phyloP scores from a whole-genome alignment of 2,329 filamentous ascomycete genomes.

The Alternaria metachromatica region DNA sequence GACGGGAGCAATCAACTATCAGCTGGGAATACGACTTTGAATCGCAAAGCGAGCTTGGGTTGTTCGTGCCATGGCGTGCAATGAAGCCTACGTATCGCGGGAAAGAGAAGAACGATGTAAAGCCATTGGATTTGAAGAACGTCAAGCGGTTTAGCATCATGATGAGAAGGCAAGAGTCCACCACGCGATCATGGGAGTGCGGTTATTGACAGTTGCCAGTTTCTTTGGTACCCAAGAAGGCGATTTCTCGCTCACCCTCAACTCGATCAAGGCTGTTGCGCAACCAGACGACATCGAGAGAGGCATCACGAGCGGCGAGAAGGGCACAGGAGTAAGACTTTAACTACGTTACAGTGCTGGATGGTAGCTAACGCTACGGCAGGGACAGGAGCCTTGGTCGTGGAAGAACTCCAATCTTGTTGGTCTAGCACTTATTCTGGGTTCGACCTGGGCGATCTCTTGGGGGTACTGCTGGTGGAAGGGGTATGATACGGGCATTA shows the following conservation, averaged over 20 bases:
- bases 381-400: slow-evolving; percentile 30
- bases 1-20: slow-evolving; percentile 73
- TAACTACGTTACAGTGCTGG: not conserved
- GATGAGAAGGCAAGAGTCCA: slow-evolving; percentile 71
- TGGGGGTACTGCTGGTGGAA: slow-evolving; percentile 34
- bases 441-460: slow-evolving; percentile 28
- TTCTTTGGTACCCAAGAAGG: slow-evolving; percentile 79
- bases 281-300: slow-evolving; percentile 35
- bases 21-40: slow-evolving; percentile 68
- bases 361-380: slow-evolving; percentile 10
- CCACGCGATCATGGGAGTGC: too few species aligned
- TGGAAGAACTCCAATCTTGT: slow-evolving; percentile 38
- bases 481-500: slow-evolving; percentile 29
- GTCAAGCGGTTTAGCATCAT: slow-evolving; percentile 76
- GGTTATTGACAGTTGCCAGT: slow-evolving; percentile 53
- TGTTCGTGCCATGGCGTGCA: slow-evolving; percentile 68
- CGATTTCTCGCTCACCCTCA: slow-evolving; percentile 65
- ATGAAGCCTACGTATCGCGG: slow-evolving; percentile 79
- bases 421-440: slow-evolving; percentile 30
- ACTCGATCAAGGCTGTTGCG: slow-evolving; percentile 60
- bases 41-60: slow-evolving; percentile 17
- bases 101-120: slow-evolving; percentile 65
- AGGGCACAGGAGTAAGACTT: slow-evolving; percentile 14
- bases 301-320: slow-evolving; percentile 7
- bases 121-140: slow-evolving; percentile 63